Base-by-base conservation (phyloP, 352 stramenopile genomes). In the Pythium plurisporium region DNA sequence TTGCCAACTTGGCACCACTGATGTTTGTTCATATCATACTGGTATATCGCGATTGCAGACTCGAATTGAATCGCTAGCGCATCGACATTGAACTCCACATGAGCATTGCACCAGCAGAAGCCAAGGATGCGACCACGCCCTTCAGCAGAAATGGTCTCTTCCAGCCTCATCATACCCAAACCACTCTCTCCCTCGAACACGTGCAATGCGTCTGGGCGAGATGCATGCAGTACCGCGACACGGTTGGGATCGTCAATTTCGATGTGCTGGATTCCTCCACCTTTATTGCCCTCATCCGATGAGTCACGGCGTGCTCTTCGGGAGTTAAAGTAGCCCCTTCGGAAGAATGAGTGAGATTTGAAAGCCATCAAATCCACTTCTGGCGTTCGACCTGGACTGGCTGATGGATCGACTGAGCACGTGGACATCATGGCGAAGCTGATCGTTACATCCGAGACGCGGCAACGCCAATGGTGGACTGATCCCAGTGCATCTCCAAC, bases 201-300 rank as follows among this genome's bases (percentile, higher is more conserved):
- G 44, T 85, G 67, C 1, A 94, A 52, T 25, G 72, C 65, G 11
- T 88, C 66, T 0, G 79, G 79, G 25, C 60, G 65, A 49, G 66
- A 57, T 26, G 63, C 57, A 59, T 84, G 68, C 14, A 94, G 44
- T 9, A 94, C 74, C 1, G 82, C 84, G 29, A 94, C 63, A 22
- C 84, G 82, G 49, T 94, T 94, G 4, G 82, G 84, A 55, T 94
- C 84, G 52, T 94, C 79, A 17, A 94, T 79, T 73, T 92, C 82
- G 50, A 94, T 91, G 37, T 92, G 81, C 30, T 61, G 60, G 34
- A 91, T 74, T 15, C 78, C 73, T 10, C n/a, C 34, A 8, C 20
- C 47, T 30, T 43, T 25, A 8, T 4, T 23, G 9, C 36, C 31
- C 23, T 55, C 47, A 41, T 42, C 30, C 41, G 36, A 29, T 9